Base-by-base conservation (phyloP, 345 rosid genomes). In the Eucalyptus erythrocorys region DNA sequence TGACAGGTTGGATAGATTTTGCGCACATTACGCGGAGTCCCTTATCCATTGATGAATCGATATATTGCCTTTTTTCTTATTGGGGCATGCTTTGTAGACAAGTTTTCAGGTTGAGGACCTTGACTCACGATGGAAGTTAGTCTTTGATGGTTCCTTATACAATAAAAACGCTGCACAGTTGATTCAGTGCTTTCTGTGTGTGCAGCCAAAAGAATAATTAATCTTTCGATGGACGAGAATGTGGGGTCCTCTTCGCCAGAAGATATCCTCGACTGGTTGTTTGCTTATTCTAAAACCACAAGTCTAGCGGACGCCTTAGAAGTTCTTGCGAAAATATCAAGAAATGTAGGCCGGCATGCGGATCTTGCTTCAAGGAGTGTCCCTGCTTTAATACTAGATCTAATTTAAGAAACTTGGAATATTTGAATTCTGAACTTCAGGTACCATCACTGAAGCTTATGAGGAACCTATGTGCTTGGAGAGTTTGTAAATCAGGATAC, bases 381-480 rank as follows among this genome's bases (percentile, higher is more conserved):
- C 86, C 91, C 94, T 47, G 92, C 95, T 90, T 96, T 48, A 13
- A 4, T 48, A 48, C 48, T 48, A 19, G 82, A 87, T 57, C 95
- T 96, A 87, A 87, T 61, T 68, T 91, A 89, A 87, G 93, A 89
- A 82, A 92, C 15, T 89, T 89, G 32, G 87, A 89, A 85, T 85
- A 93, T 5, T 89, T 93, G 80, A 64, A 89, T 48, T 89, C 87
- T 34, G 88, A 89, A 48, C 88, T 87, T 57, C 93, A 94, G 10
- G 19, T 76, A 5, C 93, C 92, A 55, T 90, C 93, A 49, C 71
- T 96, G 13, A 96, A 94, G 87, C 92, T 97, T 89, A 92, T 93
- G 42, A 93, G 97, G 17, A 97, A 97, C 88, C 93, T 94, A 13
- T 95, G 95, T 88, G 99, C 98, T 49, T 6, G 96, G 98, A 17